Percentiles rank a stretch among this genome's conserved stretches.
These are phyloP conservation scores for Penicillium cataractarum DNA, from an alignment of 495 filamentous ascomycete species.

Conservation along the genomic window DNA sequence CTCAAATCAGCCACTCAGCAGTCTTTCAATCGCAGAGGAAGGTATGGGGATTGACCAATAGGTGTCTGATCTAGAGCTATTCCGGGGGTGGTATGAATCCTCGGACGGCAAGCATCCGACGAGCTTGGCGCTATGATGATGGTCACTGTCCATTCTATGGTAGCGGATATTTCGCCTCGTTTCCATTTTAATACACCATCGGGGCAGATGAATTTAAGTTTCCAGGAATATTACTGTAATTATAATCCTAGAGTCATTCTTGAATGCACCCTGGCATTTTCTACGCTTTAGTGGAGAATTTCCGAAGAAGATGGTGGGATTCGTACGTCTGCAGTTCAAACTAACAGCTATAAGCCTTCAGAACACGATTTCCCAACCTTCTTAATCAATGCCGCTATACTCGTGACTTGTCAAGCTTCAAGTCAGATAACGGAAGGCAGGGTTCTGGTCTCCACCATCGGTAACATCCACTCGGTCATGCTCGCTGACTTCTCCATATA, in stretches of 20 bases:
- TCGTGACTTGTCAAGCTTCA: slow-evolving; percentile 6
- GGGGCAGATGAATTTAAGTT: no score
- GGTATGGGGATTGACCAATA: not conserved
- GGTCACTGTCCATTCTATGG: no score
- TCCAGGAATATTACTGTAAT: not conserved
- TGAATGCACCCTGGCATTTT: not conserved
- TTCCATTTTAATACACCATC: no score
- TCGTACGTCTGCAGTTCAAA: not conserved
- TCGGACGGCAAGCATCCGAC: no score
- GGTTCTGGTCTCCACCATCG: slow-evolving; percentile 28
- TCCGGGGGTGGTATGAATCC: no score
- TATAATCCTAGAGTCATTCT: not conserved
- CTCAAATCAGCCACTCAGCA: not conserved
- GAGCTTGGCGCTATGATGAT: no score
- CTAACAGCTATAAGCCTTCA: not conserved
- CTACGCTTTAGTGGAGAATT: not conserved
- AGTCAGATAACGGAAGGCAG: slow-evolving; percentile 33
- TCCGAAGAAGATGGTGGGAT: not conserved
- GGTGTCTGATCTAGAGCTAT: no score
- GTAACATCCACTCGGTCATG: slow-evolving; percentile 34
- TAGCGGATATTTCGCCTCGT: no score
- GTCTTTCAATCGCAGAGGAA: not conserved
- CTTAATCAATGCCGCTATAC: not conserved
- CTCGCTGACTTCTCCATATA: slow-evolving; percentile 30
- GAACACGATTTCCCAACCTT: not conserved